Evolutionary conservation across 2,329 filamentous ascomycete genomes (phyloP), one percentile per base, ranked within the genome.

Genomic region (Alternaria conjuncta): DNA sequence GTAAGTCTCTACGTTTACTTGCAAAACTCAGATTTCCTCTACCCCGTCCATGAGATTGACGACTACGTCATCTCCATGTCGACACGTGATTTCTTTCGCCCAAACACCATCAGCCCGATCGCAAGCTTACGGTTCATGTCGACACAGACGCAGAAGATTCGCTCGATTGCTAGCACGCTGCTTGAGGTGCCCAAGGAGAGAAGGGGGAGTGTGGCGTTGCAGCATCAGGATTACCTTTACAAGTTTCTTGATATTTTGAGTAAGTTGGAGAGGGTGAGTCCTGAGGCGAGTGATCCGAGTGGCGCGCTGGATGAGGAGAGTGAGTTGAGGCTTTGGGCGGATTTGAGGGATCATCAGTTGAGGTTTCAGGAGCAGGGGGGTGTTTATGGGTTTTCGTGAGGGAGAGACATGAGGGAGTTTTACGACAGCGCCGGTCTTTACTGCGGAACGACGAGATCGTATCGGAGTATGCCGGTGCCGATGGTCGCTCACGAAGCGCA

Each of bases 111-210:
- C 12, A 64, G 62, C 53, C 62, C 61, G 50, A 68, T 70, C 58
- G 60, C 64, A 60, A 65, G 67, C 75, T 79, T 73, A 79, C 71
- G 47, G 21, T 67, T 69, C 63, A 15, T 65, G 53, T 61, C 69
- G 25, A 64, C 60, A 63, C 77, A 88, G 86, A 93, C 92, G 73
- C 89, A 89, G 82, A 96, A 97, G 83, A 92, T 97, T 69, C 91
- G 93, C 10, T 90, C 92, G 74, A 91, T 97, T 43, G 93, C 93
- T 2, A 91, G 90, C 26, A 96, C 93, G 0, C 85, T 97, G 8
- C 86, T 96, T 53, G 89, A 92, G 65, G 82, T 85, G 2, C 86
- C 87, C 2, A 83, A 84, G 53, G 80, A 84, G 45, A 80, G 84
- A 25, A 86, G 86, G 71, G 84, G 86, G 41, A 81, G 82, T 21